phyloP scores from a whole-genome alignment of 371 early-diverging fungal genomes.

The Syncephalastrum racemosum region DNA sequence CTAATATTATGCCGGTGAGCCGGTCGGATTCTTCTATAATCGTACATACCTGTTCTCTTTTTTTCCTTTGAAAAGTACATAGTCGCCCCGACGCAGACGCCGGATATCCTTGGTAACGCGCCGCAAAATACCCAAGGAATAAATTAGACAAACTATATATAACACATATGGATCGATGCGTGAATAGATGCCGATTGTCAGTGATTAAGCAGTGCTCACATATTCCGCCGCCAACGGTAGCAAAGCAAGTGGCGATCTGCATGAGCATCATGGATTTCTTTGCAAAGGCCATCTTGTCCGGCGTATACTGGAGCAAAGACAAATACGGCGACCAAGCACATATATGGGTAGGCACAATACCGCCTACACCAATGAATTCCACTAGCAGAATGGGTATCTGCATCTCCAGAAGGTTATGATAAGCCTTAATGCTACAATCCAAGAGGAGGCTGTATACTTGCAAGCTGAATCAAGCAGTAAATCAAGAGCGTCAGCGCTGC shows the following conservation, averaged over 20 bases:
- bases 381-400: constrained; percentile 45
- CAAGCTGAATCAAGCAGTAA: constrained; percentile 43
- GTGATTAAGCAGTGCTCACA: constrained; percentile 19
- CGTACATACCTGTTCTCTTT: constrained; percentile 34
- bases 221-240: constrained; percentile 42
- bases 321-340: constrained; percentile 46
- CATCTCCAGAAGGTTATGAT: neutral
- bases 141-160: constrained; percentile 45
- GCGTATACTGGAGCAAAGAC: constrained; percentile 33
- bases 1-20: constrained; percentile 11
- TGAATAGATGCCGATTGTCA: neutral
- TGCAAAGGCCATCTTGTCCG: constrained; percentile 40
- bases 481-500: constrained; percentile 33
- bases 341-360: constrained; percentile 36
- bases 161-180: neutral
- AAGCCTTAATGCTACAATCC: too few relatives aligned
- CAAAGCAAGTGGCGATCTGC: constrained; percentile 36
- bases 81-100: constrained; percentile 40
- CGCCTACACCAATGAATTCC: constrained; percentile 45
- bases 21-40: neutral
- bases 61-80: constrained; percentile 48
- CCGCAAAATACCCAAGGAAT: constrained; percentile 42
- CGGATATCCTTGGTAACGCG: constrained; percentile 47
- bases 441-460: constrained; percentile 8
- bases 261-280: constrained; percentile 29